Evolutionary conservation across 2,329 filamentous ascomycete genomes (phyloP).

Genomic region (Gaeumannomyces sp.): DNA sequence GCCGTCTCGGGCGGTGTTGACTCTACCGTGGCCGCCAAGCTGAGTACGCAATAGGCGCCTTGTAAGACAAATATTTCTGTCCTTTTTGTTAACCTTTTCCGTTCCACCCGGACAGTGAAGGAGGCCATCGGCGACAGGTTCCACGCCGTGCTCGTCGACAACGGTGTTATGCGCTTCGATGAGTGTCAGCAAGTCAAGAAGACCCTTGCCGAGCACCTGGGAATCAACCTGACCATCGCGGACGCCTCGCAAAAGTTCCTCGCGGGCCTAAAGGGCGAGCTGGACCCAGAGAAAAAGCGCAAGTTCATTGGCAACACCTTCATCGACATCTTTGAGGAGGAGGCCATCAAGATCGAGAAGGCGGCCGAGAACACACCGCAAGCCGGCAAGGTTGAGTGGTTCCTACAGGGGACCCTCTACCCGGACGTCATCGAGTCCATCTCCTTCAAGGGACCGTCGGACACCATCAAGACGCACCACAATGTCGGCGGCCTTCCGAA

Average conservation of each 20-base stretch:
- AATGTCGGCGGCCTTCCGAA: slow-evolving; percentile 37
- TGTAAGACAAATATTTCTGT: neutral
- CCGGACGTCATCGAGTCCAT: slow-evolving; percentile 43
- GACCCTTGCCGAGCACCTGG: slow-evolving; percentile 70
- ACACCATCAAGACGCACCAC: slow-evolving; percentile 47
- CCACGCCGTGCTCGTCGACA: slow-evolving; percentile 64
- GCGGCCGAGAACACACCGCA: slow-evolving; percentile 59
- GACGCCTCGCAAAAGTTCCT: slow-evolving; percentile 76
- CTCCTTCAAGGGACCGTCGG: slow-evolving; percentile 39
- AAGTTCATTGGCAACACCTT: slow-evolving; percentile 78
- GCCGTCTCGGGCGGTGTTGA: slow-evolving; percentile 70
- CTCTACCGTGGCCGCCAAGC: slow-evolving; percentile 76
- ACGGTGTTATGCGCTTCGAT: slow-evolving; percentile 77
- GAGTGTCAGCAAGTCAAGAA: slow-evolving; percentile 79
- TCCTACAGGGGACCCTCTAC: slow-evolving; percentile 82
- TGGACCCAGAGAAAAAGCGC: slow-evolving; percentile 62
- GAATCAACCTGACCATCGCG: slow-evolving; percentile 85
- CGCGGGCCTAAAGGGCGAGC: slow-evolving; percentile 65
- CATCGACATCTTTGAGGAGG: slow-evolving; percentile 67
- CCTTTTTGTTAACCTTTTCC: slow-evolving; percentile 27
- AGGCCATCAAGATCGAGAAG: slow-evolving; percentile 64
- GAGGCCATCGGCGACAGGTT: slow-evolving; percentile 82
- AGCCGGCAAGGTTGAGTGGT: slow-evolving; percentile 75
- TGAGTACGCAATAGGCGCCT: slow-evolving; percentile 36
- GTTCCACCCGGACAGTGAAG: slow-evolving; percentile 26